phyloP scores from a whole-genome alignment of 768 basidiomycete genomes.

The Strobilomyces echinocephalus region DNA sequence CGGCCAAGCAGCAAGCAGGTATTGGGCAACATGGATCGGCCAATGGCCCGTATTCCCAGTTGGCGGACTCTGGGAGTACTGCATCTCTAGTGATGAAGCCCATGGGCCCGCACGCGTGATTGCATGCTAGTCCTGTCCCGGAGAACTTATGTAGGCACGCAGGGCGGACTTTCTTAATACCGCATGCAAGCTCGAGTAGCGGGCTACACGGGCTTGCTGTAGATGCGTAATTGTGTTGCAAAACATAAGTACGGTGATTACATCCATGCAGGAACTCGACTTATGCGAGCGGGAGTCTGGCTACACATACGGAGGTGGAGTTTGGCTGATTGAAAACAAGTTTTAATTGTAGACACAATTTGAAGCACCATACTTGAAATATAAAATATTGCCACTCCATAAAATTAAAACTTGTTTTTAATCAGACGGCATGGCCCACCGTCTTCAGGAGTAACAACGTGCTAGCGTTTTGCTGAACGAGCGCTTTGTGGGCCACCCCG shows the following conservation, averaged over 20 bases:
- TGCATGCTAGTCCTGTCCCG: conserved; percentile 2
- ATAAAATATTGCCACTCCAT: too few relatives aligned
- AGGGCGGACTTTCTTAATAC: conserved; percentile 6
- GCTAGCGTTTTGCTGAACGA: conserved; percentile 12
- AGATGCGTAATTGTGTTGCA: conserved; percentile 2
- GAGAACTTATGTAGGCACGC: not conserved
- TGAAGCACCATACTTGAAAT: too few relatives aligned
- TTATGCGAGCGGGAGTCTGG: too few relatives aligned
- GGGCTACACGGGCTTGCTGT: conserved; percentile 28
- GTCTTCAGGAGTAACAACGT: conserved; percentile 10
- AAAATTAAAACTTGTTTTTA: too few relatives aligned
- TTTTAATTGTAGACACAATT: too few relatives aligned
- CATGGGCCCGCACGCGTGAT: conserved; percentile 14
- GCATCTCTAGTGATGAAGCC: conserved; percentile 30
- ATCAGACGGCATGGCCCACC: too few relatives aligned
- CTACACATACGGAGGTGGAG: too few relatives aligned
- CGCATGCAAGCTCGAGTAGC: conserved; percentile 26
- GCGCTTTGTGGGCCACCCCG: conserved; percentile 16
- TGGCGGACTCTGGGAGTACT: conserved; percentile 27
- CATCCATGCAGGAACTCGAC: too few relatives aligned
- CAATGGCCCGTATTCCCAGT: conserved; percentile 20
- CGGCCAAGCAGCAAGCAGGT: conserved; percentile 16
- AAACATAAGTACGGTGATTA: too few relatives aligned
- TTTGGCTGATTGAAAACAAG: too few relatives aligned
- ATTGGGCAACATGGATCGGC: not conserved